Conservation (phyloP, 768 basidiomycete genomes). For the Termitomyces sp. region DNA sequence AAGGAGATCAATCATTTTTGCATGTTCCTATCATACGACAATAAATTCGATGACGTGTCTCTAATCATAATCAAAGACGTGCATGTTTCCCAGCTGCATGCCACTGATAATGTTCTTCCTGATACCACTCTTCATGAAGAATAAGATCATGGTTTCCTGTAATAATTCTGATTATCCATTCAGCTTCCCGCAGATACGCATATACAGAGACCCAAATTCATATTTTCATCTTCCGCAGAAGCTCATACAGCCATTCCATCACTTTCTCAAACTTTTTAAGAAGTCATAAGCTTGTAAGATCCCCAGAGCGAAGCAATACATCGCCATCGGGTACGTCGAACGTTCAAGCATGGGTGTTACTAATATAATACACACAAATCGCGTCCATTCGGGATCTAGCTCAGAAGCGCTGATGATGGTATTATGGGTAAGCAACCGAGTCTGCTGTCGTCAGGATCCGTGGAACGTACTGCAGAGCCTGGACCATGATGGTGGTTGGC, state of each 20-base stretch:
- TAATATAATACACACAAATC: conserved; percentile 57
- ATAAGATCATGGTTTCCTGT: conserved; percentile 64
- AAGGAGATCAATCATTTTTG: background rate
- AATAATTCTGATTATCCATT: conserved; percentile 40
- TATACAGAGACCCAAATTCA: conserved; percentile 22
- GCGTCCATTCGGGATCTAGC: conserved; percentile 43
- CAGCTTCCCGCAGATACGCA: background rate
- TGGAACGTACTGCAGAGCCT: background rate
- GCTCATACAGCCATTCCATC: conserved; percentile 51
- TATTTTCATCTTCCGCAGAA: conserved; percentile 63
- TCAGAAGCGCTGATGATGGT: conserved; percentile 22
- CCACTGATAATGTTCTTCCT: background rate
- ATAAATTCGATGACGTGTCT: background rate
- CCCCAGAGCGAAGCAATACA: conserved; percentile 62
- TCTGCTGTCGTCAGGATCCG: background rate
- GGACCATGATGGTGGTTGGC: background rate
- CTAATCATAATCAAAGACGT: fast-evolving
- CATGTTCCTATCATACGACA: background rate
- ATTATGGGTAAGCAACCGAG: conserved; percentile 34
- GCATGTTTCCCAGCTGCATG: background rate
- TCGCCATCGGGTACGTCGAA: conserved; percentile 59
- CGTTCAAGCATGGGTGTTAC: conserved; percentile 47
- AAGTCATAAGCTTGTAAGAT: conserved; percentile 51
- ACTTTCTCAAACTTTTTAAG: conserved; percentile 42
- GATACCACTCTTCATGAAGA: background rate